Percentiles rank a stretch among this genome's conserved stretches.
Conservation (phyloP, 2,329 filamentous ascomycete species). For the Paracoccidioides lutzii region DNA sequence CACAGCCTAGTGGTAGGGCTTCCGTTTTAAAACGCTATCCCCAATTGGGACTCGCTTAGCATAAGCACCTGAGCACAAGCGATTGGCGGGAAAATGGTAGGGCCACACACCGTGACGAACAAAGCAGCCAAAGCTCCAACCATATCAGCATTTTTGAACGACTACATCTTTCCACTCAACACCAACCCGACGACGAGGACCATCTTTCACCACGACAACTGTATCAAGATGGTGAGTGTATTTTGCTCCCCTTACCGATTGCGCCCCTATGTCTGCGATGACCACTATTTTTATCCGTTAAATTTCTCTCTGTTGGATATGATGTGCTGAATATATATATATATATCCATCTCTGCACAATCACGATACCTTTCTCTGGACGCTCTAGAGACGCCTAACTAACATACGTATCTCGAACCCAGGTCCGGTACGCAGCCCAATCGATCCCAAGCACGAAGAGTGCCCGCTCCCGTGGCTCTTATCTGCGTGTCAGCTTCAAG, state of each 20-base stretch:
- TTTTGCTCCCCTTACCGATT: not conserved
- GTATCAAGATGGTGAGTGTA: slow-evolving; percentile 35
- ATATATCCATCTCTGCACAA: not conserved
- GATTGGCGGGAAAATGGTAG: slow-evolving; percentile 3
- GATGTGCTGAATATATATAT: no score
- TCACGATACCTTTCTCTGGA: no score
- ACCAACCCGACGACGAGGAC: slow-evolving; percentile 27
- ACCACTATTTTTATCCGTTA: not conserved
- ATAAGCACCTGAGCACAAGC: not conserved
- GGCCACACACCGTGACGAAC: slow-evolving; percentile 20
- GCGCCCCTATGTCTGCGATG: not conserved
- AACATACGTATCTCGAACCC: slow-evolving; percentile 14
- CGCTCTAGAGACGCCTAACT: not conserved
- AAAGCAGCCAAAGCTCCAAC: slow-evolving; percentile 27
- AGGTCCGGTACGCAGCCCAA: slow-evolving; percentile 95
- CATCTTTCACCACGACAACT: slow-evolving; percentile 31
- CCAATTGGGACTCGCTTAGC: slow-evolving; percentile 11
- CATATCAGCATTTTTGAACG: slow-evolving; percentile 17
- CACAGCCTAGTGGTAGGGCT: slow-evolving; percentile 29
- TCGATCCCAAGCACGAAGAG: slow-evolving; percentile 81
- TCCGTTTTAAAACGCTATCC: slow-evolving; percentile 17
- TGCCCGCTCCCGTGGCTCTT: slow-evolving; percentile 94
- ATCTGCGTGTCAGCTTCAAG: slow-evolving; percentile 99
- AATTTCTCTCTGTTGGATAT: not conserved
- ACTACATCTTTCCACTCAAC: slow-evolving; percentile 20